Conservation (phyloP, 2,329 filamentous ascomycete species). For the Microdochium nivale region DNA sequence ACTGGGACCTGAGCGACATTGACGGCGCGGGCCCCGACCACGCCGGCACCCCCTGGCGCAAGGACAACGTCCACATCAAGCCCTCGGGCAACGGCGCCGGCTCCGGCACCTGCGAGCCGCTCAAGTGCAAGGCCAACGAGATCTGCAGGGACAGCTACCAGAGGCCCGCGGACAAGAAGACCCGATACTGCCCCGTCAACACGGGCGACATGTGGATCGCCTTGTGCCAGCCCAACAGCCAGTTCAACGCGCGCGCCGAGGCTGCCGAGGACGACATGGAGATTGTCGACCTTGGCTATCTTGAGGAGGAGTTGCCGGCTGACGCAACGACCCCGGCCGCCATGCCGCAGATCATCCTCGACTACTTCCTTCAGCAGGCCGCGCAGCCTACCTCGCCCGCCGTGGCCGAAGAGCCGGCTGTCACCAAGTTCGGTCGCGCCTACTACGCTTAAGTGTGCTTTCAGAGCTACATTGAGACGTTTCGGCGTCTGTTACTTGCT, state of each 20-base stretch:
- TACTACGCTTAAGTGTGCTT: not conserved
- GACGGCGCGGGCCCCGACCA: slow-evolving; percentile 4
- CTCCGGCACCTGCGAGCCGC: slow-evolving; percentile 3
- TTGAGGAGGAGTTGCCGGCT: not conserved
- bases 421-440: not conserved
- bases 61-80: slow-evolving; percentile 5
- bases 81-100: slow-evolving; percentile 4
- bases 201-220: slow-evolving; percentile 6
- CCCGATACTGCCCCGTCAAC: slow-evolving; percentile 2
- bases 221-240: slow-evolving; percentile 4
- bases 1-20: slow-evolving; percentile 7
- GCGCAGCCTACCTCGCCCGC: not conserved
- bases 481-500: not conserved
- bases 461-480: too few species aligned
- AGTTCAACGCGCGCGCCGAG: not conserved
- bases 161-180: slow-evolving; percentile 4
- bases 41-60: slow-evolving; percentile 4
- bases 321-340: not conserved
- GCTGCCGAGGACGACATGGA: not conserved
- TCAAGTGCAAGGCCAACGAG: slow-evolving; percentile 4
- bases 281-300: not conserved
- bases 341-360: not conserved
- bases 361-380: not conserved
- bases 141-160: slow-evolving; percentile 5
- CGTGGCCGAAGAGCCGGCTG: not conserved